These are phyloP conservation scores for Serendipita sp. DNA, from an alignment of 768 basidiomycete genomes.

Conservation along the genomic window DNA sequence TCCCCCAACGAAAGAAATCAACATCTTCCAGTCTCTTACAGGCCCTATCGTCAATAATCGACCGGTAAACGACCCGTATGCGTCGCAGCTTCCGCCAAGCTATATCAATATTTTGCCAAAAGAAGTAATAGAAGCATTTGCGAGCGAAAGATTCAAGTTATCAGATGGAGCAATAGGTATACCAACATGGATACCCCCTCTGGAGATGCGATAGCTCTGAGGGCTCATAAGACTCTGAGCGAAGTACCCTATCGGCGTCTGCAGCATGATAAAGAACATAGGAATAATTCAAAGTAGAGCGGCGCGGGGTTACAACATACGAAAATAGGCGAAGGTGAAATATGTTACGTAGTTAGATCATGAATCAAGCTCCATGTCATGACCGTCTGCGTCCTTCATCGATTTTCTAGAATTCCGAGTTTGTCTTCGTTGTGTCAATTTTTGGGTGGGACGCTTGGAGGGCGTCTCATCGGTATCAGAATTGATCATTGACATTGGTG, in stretches of 20 bases:
- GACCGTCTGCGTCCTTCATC: no score
- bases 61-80: constrained; percentile 32
- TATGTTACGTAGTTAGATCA: no score
- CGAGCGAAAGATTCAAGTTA: constrained; percentile 43
- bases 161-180: constrained; percentile 27
- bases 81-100: constrained; percentile 36
- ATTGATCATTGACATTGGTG: neutral
- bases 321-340: no score
- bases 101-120: constrained; percentile 41
- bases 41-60: neutral
- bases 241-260: neutral
- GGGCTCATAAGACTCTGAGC: neutral
- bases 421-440: no score
- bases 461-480: no score
- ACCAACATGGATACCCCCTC: constrained; percentile 60
- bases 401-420: no score
- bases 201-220: constrained; percentile 38
- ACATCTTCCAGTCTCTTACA: neutral
- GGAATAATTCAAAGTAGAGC: no score
- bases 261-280: no score
- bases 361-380: no score
- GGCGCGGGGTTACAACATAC: no score
- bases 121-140: constrained; percentile 36
- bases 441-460: no score
- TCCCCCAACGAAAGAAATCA: constrained; percentile 13